Evolutionary conservation across 2,329 filamentous ascomycete species (phyloP).

Genomic region (Monilinia fructigena): DNA sequence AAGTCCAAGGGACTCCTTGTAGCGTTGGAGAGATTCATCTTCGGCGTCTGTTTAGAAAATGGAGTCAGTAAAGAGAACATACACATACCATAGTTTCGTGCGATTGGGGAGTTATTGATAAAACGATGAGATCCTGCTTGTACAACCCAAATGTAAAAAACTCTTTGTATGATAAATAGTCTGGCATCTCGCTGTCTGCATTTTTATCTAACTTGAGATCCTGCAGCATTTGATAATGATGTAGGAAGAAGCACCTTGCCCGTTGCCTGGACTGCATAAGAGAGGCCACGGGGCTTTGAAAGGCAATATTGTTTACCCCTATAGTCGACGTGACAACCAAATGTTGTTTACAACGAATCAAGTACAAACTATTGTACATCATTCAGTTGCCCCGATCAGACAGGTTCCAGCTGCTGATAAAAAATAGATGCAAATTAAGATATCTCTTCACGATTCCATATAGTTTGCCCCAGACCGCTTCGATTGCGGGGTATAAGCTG

Average conservation of each 20-base stretch:
- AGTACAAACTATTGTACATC: slow-evolving; percentile 7
- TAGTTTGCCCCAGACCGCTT: slow-evolving; percentile 7
- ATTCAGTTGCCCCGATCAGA: not conserved
- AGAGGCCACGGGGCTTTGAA: not conserved
- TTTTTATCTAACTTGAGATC: not conserved
- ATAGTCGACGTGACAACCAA: not conserved
- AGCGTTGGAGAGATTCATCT: slow-evolving; percentile 93
- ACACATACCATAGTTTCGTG: not conserved
- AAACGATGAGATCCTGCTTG: not conserved
- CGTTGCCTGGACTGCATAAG: not conserved
- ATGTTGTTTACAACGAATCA: not conserved
- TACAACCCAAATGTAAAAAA: not conserved
- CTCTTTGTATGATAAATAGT: not conserved
- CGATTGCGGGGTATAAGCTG: slow-evolving; percentile 14
- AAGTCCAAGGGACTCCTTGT: slow-evolving; percentile 94
- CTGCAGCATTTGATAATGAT: not conserved
- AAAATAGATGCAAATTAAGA: not conserved
- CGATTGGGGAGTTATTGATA: not conserved
- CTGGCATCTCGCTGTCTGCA: not conserved
- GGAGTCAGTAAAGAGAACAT: not conserved
- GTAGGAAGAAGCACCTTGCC: not conserved
- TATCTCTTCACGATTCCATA: not conserved
- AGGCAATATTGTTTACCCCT: not conserved
- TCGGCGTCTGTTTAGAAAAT: slow-evolving; percentile 42
- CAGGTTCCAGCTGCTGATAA: not conserved